A percentile compares a stretch with the other conserved stretches of the same genome.
phyloP scores from a whole-genome alignment of 2,329 filamentous ascomycete species.

The Penicillium sp. region DNA sequence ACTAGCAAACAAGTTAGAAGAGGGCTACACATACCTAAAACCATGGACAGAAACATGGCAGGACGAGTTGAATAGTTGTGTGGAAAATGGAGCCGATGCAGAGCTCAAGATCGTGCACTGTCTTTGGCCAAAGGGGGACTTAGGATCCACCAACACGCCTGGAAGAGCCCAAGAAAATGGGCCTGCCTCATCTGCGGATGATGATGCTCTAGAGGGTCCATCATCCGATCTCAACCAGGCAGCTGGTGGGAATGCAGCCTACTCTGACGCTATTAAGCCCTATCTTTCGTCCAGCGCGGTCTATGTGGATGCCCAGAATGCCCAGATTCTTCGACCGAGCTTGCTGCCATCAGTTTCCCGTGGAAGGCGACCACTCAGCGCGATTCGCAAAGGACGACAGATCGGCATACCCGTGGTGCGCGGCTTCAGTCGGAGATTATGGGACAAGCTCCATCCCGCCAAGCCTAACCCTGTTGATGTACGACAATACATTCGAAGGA shows the following conservation, averaged over 20 bases:
- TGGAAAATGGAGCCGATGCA: conserved; percentile 85
- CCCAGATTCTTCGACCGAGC: conserved; percentile 84
- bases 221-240: conserved; percentile 45
- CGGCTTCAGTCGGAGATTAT: conserved; percentile 78
- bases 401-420: conserved; percentile 88
- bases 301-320: conserved; percentile 76
- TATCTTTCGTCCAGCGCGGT: conserved; percentile 82
- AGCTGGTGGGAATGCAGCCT: conserved; percentile 45
- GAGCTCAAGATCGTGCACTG: conserved; percentile 88
- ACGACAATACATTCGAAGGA: conserved; percentile 47
- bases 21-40: conserved; percentile 83
- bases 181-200: conserved; percentile 27
- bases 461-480: conserved; percentile 47
- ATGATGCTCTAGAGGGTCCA: conserved; percentile 9
- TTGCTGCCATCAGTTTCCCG: conserved; percentile 85
- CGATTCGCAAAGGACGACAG: conserved; percentile 80
- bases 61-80: conserved; percentile 86
- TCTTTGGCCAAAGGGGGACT: conserved; percentile 71
- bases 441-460: conserved; percentile 72
- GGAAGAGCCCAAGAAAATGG: conserved; percentile 42
- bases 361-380: conserved; percentile 76
- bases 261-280: conserved; percentile 55
- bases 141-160: conserved; percentile 40
- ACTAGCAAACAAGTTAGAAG: conserved; percentile 89
- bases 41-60: conserved; percentile 92